phyloP scores from a whole-genome alignment of 2,329 filamentous ascomycete species.

The Neonectria ditissima region DNA sequence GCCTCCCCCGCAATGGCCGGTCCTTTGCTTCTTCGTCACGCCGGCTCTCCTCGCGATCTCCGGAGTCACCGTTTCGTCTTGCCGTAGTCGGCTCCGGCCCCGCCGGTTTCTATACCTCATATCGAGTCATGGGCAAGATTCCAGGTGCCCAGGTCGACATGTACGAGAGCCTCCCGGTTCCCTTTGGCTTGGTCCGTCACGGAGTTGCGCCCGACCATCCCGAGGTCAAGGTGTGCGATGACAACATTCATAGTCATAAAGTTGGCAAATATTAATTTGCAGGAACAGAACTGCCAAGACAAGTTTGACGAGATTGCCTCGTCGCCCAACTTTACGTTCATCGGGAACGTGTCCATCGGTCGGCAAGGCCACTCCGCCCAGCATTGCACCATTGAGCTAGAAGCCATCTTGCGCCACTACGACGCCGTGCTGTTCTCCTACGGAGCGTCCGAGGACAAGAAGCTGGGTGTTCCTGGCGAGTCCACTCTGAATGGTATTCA shows the following conservation, averaged over 20 bases:
- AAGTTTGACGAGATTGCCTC: conserved; percentile 91
- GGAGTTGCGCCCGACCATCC: conserved; percentile 99
- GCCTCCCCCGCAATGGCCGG: conserved; percentile 15
- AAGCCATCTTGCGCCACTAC: conserved; percentile 81
- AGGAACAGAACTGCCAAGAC: conserved; percentile 85
- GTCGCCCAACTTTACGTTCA: conserved; percentile 86
- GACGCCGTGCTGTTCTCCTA: conserved; percentile 94
- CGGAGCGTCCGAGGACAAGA: conserved; percentile 86
- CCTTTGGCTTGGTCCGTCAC: conserved; percentile 91
- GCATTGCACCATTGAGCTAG: conserved; percentile 70
- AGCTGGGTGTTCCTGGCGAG: conserved; percentile 84
- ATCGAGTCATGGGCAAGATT: conserved; percentile 83
- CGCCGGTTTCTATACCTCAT: conserved; percentile 94
- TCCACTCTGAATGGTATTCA: conserved; percentile 77
- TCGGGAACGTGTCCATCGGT: conserved; percentile 89
- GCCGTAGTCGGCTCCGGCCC: conserved; percentile 94
- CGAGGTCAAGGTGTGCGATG: conserved; percentile 84
- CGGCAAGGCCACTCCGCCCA: conserved; percentile 54
- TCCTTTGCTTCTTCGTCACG: conserved; percentile 26
- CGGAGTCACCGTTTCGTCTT: conserved; percentile 74
- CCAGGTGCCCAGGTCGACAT: conserved; percentile 84
- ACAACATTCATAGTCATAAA: background rate
- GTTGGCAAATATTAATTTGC: background rate
- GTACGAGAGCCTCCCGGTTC: conserved; percentile 94
- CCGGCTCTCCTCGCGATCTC: conserved; percentile 34